Evolutionary conservation across 1,284 basidiomycete species (phyloP).

Genomic region (Ustilago cynodontis): DNA sequence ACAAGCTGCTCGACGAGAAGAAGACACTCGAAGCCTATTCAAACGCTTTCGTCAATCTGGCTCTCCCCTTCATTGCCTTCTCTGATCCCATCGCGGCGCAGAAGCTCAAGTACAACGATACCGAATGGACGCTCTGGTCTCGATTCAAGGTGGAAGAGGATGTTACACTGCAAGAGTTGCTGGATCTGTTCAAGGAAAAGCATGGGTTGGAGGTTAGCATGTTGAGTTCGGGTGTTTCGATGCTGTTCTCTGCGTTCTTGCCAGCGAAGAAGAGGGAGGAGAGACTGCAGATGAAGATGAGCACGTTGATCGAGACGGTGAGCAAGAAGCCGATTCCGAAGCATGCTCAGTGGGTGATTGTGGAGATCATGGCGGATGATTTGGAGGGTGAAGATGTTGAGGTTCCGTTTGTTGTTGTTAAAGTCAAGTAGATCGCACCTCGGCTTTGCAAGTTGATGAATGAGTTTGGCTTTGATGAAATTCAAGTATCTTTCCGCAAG

Average conservation of each 20-base stretch:
- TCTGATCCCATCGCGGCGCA: constrained; percentile 94
- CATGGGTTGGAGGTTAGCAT: constrained; percentile 92
- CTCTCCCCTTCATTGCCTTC: constrained; percentile 98
- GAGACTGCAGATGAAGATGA: constrained; percentile 75
- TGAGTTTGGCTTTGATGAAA: too few species aligned
- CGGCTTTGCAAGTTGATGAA: too few species aligned
- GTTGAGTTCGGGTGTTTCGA: constrained; percentile 96
- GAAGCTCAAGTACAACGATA: constrained; percentile 72
- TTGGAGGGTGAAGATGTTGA: constrained; percentile 81
- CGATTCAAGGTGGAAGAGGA: constrained; percentile 88
- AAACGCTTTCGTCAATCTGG: constrained; percentile 95
- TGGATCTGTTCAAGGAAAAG: constrained; percentile 84
- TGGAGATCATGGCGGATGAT: constrained; percentile 94
- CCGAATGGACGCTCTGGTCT: constrained; percentile 99
- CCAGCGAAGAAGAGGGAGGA: constrained; percentile 66
- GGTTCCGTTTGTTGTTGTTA: constrained; percentile 68
- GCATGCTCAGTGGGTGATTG: constrained; percentile 80
- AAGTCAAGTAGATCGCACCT: constrained; percentile 44
- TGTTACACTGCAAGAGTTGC: constrained; percentile 87
- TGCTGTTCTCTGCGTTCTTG: constrained; percentile 84
- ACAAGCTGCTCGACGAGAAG: constrained; percentile 94
- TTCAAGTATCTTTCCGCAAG: not conserved
- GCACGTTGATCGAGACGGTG: constrained; percentile 89
- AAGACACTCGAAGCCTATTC: constrained; percentile 93
- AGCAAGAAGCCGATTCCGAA: constrained; percentile 72